Evolutionary conservation across 176 grass and related monocot genomes (phyloP).

Genomic region (Musa itinerans): DNA sequence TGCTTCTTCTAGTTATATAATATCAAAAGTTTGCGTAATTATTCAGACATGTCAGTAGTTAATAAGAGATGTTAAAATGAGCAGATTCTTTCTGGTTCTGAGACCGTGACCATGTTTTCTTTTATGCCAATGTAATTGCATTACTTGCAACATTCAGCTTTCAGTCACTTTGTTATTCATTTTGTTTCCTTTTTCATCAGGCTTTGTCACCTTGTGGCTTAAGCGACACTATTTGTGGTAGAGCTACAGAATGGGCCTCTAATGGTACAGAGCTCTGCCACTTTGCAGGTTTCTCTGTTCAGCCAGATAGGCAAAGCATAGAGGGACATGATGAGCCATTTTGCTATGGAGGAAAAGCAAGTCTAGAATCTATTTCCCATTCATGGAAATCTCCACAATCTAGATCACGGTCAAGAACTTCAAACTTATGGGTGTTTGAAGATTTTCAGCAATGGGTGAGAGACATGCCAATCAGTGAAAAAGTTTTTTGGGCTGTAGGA

Average conservation of each 20-base stretch:
- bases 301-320: conserved; percentile 29
- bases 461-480: conserved; percentile 49
- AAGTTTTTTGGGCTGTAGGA: conserved; percentile 83
- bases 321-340: conserved; percentile 45
- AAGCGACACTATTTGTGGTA: conserved; percentile 85
- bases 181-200: conserved; percentile 32
- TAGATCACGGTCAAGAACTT: conserved; percentile 28
- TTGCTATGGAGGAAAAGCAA: conserved; percentile 93
- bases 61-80: neutral
- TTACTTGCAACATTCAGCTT: neutral
- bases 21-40: neutral
- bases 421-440: conserved; percentile 35
- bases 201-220: conserved; percentile 89
- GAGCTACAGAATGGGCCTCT: conserved; percentile 66
- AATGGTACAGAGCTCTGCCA: conserved; percentile 81
- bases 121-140: neutral
- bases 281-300: conserved; percentile 74
- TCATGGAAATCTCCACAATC: conserved; percentile 57
- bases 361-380: conserved; percentile 63
- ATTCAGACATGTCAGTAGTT: neutral
- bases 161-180: conserved; percentile 4
- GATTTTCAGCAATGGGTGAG: conserved; percentile 45
- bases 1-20: neutral
- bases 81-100: neutral
- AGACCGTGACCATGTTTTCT: neutral